These are phyloP conservation scores for Haplosporangium sp. DNA, from an alignment of 371 early-diverging fungal species.

Conservation along the genomic window DNA sequence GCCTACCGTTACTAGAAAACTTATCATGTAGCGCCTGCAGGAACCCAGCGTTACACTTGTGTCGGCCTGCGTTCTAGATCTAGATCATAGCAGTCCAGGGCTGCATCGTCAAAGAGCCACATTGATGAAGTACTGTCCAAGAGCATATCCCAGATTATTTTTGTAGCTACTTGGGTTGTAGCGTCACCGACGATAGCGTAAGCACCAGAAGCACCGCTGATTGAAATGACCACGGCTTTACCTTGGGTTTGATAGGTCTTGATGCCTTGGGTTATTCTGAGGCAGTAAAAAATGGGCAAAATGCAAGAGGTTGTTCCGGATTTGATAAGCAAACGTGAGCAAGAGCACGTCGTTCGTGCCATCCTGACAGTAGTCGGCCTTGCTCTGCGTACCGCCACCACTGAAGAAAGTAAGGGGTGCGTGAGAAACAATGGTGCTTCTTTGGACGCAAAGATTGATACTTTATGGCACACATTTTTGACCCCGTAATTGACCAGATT, in stretches of 20 bases:
- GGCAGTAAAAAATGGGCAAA: conserved; percentile 57
- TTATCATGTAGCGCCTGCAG: conserved; percentile 58
- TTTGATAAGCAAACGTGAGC: conserved; percentile 65
- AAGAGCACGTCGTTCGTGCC: conserved; percentile 64
- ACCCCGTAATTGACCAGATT: conserved; percentile 64
- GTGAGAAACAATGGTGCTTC: not conserved
- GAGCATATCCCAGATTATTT: conserved; percentile 73
- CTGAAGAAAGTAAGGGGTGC: not conserved
- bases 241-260: conserved; percentile 68
- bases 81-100: conserved; percentile 76
- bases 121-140: conserved; percentile 59
- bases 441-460: not conserved
- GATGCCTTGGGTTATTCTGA: conserved; percentile 55
- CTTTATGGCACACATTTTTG: conserved; percentile 51
- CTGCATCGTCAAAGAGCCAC: conserved; percentile 72
- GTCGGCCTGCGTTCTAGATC: conserved; percentile 54
- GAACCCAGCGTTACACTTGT: conserved; percentile 46
- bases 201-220: conserved; percentile 76
- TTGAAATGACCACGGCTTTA: conserved; percentile 69
- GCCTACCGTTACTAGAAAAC: conserved; percentile 40
- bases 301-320: conserved; percentile 64
- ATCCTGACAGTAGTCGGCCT: conserved; percentile 66
- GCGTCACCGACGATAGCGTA: conserved; percentile 66
- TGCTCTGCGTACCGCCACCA: not conserved
- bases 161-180: conserved; percentile 64